A percentile compares a stretch with the other conserved stretches of the same genome.
These are phyloP conservation scores for Bothriochloa decipiens DNA, from an alignment of 176 grass and related monocot genomes.

Conservation along the genomic window DNA sequence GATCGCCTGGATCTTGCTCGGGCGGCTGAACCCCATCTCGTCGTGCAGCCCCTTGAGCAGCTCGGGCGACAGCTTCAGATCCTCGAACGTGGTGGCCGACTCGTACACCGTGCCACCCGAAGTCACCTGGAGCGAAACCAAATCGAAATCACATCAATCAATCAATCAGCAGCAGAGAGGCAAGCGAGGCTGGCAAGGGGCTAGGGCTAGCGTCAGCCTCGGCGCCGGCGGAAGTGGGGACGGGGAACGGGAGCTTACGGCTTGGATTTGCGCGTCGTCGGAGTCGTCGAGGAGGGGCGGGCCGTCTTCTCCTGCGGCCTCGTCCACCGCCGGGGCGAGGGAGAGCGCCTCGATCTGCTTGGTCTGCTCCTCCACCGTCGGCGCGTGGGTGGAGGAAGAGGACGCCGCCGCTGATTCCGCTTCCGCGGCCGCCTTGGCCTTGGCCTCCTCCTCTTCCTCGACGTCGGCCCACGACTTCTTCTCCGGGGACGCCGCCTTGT, in stretches of 20 bases:
- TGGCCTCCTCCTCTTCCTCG: slow-evolving; percentile 72
- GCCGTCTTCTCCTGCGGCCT: slow-evolving; percentile 10
- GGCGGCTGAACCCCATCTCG: slow-evolving; percentile 87
- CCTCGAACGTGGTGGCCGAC: slow-evolving; percentile 82
- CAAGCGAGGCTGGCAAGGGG: neutral
- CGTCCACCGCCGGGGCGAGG: slow-evolving; percentile 55
- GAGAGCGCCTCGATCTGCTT: slow-evolving; percentile 79
- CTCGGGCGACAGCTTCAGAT: slow-evolving; percentile 74
- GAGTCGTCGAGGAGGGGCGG: slow-evolving; percentile 73
- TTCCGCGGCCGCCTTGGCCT: slow-evolving; percentile 50
- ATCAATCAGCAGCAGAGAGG: neutral
- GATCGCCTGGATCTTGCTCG: slow-evolving; percentile 84
- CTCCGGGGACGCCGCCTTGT: slow-evolving; percentile 54
- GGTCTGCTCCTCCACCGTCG: slow-evolving; percentile 49
- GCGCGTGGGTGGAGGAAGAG: neutral
- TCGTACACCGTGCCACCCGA: slow-evolving; percentile 86
- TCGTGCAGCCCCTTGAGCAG: slow-evolving; percentile 77
- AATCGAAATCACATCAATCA: neutral
- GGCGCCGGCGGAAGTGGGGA: neutral
- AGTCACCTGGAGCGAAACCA: slow-evolving; percentile 56
- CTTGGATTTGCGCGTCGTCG: slow-evolving; percentile 85
- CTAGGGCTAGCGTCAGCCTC: neutral
- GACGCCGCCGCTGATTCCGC: neutral
- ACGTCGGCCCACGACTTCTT: slow-evolving; percentile 86
- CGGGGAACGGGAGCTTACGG: slow-evolving; percentile 45